These are phyloP conservation scores for Fraxinus anomala DNA, from an alignment of 257 asterid genomes.

Conservation along the genomic window DNA sequence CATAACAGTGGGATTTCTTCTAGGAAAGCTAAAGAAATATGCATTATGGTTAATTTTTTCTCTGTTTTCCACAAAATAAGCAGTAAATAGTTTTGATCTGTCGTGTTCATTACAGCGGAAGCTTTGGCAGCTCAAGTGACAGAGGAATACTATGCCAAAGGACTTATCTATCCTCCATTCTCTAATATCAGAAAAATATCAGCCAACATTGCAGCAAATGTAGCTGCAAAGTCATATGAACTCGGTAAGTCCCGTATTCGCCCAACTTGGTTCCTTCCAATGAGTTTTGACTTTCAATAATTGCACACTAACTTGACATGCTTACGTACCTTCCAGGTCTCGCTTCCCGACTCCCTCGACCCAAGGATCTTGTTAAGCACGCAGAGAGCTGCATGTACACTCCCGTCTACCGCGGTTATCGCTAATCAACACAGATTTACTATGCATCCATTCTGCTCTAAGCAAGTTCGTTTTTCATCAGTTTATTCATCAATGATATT, in stretches of 20 bases:
- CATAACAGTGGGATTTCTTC: too few species aligned
- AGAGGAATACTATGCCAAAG: slow-evolving; percentile 69
- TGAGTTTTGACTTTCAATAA: neutral
- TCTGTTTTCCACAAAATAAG: too few species aligned
- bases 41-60: too few species aligned
- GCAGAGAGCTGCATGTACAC: slow-evolving; percentile 96
- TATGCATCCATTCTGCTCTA: neutral
- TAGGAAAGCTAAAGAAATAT: too few species aligned
- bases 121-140: slow-evolving; percentile 74
- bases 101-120: slow-evolving; percentile 56
- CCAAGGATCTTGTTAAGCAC: slow-evolving; percentile 65
- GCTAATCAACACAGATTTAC: slow-evolving; percentile 30
- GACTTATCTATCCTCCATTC: slow-evolving; percentile 90
- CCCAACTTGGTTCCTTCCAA: too few species aligned
- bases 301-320: slow-evolving; percentile 11
- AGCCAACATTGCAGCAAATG: slow-evolving; percentile 82
- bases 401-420: slow-evolving; percentile 71
- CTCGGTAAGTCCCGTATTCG: slow-evolving; percentile 58
- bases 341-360: slow-evolving; percentile 87
- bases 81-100: neutral
- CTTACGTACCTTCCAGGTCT: slow-evolving; percentile 53
- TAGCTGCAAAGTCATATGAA: slow-evolving; percentile 92
- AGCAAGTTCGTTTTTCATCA: slow-evolving; percentile 11
- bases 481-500: too few species aligned
- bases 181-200: slow-evolving; percentile 76